Percentiles rank a stretch among this genome's conserved stretches.
Evolutionary conservation across 2,329 filamentous ascomycete genomes (phyloP).

Genomic region (Diplocarpon rosae): DNA sequence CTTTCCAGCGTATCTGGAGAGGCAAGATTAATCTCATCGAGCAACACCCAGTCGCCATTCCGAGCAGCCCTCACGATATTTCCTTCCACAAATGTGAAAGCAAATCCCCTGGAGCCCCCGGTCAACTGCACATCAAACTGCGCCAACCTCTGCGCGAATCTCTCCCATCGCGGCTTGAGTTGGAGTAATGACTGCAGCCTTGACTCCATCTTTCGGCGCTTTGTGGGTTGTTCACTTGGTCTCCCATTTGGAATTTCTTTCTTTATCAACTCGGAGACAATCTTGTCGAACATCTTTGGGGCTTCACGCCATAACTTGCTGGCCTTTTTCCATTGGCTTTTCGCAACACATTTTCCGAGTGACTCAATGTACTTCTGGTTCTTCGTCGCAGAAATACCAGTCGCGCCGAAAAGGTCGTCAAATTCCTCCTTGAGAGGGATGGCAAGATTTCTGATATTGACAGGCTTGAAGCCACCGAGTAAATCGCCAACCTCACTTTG

Average conservation of each 20-base stretch:
- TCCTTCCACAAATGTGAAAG: conserved; percentile 92
- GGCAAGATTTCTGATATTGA: conserved; percentile 78
- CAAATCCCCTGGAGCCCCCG: conserved; percentile 63
- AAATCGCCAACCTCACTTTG: conserved; percentile 97
- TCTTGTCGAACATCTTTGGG: conserved; percentile 71
- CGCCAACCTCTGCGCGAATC: conserved; percentile 62
- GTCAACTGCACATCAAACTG: conserved; percentile 73
- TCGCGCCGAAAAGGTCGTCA: conserved; percentile 75
- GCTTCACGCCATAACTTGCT: conserved; percentile 83
- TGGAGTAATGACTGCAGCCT: conserved; percentile 54
- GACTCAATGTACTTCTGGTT: conserved; percentile 80
- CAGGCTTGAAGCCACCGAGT: conserved; percentile 89
- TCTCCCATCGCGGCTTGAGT: conserved; percentile 61
- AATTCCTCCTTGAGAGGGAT: conserved; percentile 91
- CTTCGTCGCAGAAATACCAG: conserved; percentile 73
- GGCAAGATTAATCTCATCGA: conserved; percentile 95
- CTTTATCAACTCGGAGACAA: conserved; percentile 44
- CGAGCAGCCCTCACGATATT: conserved; percentile 93
- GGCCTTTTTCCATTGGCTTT: conserved; percentile 77
- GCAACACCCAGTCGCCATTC: conserved; percentile 91
- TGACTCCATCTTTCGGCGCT: conserved; percentile 53
- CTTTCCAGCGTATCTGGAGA: conserved; percentile 91
- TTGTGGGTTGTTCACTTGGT: conserved; percentile 51
- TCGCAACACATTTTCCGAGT: conserved; percentile 67
- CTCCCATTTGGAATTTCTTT: conserved; percentile 29